Evolutionary conservation across 768 basidiomycete genomes (phyloP).

Genomic region (Suillus fuscotomentosus): DNA sequence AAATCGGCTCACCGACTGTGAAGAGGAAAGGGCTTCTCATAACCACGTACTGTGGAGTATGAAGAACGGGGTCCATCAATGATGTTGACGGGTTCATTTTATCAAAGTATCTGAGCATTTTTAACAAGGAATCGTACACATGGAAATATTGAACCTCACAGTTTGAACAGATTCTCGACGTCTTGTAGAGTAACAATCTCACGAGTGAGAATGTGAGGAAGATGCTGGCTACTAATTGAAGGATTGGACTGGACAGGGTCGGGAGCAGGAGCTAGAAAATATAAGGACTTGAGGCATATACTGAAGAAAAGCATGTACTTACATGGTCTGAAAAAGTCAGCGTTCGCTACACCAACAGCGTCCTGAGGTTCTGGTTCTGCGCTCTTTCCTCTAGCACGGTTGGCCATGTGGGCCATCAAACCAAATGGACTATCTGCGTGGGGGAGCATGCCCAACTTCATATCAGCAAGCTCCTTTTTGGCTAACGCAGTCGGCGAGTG

Average conservation of each 20-base stretch:
- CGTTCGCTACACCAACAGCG: slow-evolving; percentile 64
- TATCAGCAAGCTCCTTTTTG: slow-evolving; percentile 35
- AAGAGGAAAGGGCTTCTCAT: slow-evolving; percentile 89
- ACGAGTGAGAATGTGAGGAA: slow-evolving; percentile 64
- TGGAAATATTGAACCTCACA: slow-evolving; percentile 39
- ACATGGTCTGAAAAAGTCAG: slow-evolving; percentile 69
- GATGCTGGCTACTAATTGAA: slow-evolving; percentile 42
- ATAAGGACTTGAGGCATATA: not conserved
- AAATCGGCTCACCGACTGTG: slow-evolving; percentile 72
- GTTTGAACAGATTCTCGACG: slow-evolving; percentile 70
- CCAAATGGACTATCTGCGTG: slow-evolving; percentile 67
- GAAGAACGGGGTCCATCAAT: slow-evolving; percentile 76
- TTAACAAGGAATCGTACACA: not conserved
- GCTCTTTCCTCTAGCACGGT: slow-evolving; percentile 45
- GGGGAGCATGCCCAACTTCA: slow-evolving; percentile 58
- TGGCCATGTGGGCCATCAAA: slow-evolving; percentile 65
- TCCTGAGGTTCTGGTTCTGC: slow-evolving; percentile 45
- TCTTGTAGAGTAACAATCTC: slow-evolving; percentile 63
- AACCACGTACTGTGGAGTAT: slow-evolving; percentile 79
- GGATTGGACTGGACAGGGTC: slow-evolving; percentile 39
- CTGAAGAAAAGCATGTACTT: slow-evolving; percentile 19
- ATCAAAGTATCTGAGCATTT: slow-evolving; percentile 59
- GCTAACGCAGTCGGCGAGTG: slow-evolving; percentile 32
- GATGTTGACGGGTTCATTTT: slow-evolving; percentile 79
- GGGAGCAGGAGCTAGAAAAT: slow-evolving; percentile 37